These are phyloP conservation scores for Anisogramma anomala DNA, from an alignment of 2,329 filamentous ascomycete species.

Conservation along the genomic window DNA sequence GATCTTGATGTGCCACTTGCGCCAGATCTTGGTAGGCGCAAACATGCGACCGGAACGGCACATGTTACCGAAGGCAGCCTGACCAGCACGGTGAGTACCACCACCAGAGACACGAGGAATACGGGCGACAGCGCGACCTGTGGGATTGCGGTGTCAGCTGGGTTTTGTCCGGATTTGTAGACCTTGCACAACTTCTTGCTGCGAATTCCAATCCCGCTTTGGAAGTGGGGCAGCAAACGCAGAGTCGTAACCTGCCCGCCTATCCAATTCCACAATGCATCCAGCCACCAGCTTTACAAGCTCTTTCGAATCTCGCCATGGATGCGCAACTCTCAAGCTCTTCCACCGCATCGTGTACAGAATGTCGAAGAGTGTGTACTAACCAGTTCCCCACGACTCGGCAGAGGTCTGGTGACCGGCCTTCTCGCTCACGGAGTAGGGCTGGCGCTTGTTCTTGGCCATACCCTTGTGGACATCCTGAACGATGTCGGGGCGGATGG, in stretches of 20 bases:
- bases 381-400: conserved; percentile 99
- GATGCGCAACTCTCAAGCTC: neutral
- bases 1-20: conserved; percentile 99
- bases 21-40: conserved; percentile 99
- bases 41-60: conserved; percentile 99
- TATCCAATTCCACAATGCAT: neutral
- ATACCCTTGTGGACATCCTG: conserved; percentile 98
- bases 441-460: conserved; percentile 99
- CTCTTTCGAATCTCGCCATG: neutral
- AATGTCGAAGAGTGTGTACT: conserved; percentile 30
- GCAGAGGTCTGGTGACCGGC: conserved; percentile 99
- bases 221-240: neutral
- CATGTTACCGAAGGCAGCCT: conserved; percentile 99
- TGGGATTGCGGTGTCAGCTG: conserved; percentile 19
- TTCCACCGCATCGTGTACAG: neutral
- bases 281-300: neutral
- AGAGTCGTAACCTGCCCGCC: neutral
- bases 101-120: conserved; percentile 99
- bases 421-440: conserved; percentile 99
- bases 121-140: conserved; percentile 98
- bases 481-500: conserved; percentile 98
- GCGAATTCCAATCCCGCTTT: neutral
- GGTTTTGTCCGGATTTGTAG: conserved; percentile 4
- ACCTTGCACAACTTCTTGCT: neutral
- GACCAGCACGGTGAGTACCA: conserved; percentile 99